Evolutionary conservation across 495 filamentous ascomycete genomes (phyloP).

Genomic region (Aspergillus leporis): DNA sequence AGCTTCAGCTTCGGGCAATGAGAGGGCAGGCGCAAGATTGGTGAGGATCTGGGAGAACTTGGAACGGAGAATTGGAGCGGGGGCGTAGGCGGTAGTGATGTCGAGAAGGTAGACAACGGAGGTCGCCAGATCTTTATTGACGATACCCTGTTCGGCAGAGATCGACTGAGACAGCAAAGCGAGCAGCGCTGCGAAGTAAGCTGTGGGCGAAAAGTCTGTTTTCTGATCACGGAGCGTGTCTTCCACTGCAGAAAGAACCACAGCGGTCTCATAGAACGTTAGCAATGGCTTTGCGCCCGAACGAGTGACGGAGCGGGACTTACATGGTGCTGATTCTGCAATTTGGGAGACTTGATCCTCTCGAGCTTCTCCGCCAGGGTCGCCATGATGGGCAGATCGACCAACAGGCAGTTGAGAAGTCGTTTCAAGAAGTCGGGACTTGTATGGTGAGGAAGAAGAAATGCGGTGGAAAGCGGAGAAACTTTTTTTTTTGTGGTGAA

Average conservation of each 20-base stretch:
- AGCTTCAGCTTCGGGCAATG: conserved; percentile 79
- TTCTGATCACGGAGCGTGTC: conserved; percentile 87
- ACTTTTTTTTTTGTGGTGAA: conserved; percentile 26
- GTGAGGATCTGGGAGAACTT: conserved; percentile 94
- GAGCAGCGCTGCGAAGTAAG: conserved; percentile 94
- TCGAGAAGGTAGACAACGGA: conserved; percentile 97
- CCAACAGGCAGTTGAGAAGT: conserved; percentile 26
- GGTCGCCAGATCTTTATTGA: conserved; percentile 81
- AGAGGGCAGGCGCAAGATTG: conserved; percentile 78
- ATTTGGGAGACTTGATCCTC: conserved; percentile 93
- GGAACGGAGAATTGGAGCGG: conserved; percentile 78
- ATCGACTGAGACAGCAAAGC: conserved; percentile 80
- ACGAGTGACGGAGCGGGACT: conserved; percentile 17
- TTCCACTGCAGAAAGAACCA: conserved; percentile 88
- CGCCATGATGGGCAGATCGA: conserved; percentile 51
- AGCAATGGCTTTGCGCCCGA: conserved; percentile 8
- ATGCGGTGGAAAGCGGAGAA: conserved; percentile 31
- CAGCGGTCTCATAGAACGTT: conserved; percentile 63
- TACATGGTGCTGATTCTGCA: conserved; percentile 93
- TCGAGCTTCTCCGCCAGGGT: conserved; percentile 88
- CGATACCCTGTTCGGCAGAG: conserved; percentile 56
- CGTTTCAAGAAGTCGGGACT: conserved; percentile 13
- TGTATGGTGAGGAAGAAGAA: conserved; percentile 27
- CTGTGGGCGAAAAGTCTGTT: conserved; percentile 77
- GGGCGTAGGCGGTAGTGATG: conserved; percentile 77